Conservation (phyloP, 768 basidiomycete species). For the Agaricus subrufescens region DNA sequence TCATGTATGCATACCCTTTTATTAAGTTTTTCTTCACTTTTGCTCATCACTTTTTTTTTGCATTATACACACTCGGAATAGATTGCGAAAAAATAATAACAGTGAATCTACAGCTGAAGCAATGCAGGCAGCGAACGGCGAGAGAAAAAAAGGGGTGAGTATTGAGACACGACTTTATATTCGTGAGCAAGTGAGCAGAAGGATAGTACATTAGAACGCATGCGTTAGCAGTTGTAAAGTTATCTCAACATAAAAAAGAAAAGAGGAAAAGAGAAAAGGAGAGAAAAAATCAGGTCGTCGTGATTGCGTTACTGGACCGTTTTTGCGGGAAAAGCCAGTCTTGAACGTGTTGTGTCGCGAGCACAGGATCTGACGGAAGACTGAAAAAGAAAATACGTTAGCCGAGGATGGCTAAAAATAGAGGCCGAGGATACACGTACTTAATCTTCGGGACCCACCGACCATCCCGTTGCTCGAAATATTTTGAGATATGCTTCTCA, state of each 20-base stretch:
- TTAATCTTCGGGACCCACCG: slow-evolving; percentile 78
- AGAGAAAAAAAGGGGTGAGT: slow-evolving; percentile 10
- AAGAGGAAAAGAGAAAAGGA: not conserved
- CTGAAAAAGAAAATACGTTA: slow-evolving; percentile 31
- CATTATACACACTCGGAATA: slow-evolving; percentile 25
- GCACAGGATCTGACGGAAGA: slow-evolving; percentile 62
- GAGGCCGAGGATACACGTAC: slow-evolving; percentile 20
- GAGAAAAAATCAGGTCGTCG: not conserved
- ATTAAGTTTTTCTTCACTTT: slow-evolving; percentile 2
- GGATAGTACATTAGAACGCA: not conserved
- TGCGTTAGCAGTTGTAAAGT: not conserved
- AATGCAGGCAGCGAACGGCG: not conserved
- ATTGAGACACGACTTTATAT: not conserved
- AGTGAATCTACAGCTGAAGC: slow-evolving; percentile 20
- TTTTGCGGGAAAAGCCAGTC: slow-evolving; percentile 69
- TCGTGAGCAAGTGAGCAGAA: not conserved
- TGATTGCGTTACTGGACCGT: not conserved
- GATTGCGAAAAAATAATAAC: slow-evolving; percentile 23
- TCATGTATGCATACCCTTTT: slow-evolving; percentile 18
- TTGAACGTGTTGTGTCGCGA: slow-evolving; percentile 62
- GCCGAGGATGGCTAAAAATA: slow-evolving; percentile 4
- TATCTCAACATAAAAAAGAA: no score
- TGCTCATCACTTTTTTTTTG: slow-evolving; percentile 10
- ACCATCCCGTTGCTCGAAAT: slow-evolving; percentile 73
- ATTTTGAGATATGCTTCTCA: slow-evolving; percentile 64